Percentiles rank a stretch among this genome's conserved stretches.
Evolutionary conservation across 345 rosid species (phyloP).

Genomic region (Corchorus capsularis): DNA sequence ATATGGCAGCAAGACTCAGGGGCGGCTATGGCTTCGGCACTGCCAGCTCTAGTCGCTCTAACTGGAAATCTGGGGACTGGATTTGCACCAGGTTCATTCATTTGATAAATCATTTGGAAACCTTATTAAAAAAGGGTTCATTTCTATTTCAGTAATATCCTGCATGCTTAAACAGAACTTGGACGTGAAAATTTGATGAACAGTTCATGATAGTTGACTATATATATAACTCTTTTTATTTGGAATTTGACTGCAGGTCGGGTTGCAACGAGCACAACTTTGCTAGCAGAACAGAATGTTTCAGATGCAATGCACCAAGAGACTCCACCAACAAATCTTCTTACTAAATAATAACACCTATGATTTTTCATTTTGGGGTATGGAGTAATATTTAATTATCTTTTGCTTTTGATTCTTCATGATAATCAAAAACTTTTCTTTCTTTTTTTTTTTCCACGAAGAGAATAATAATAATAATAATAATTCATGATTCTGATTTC

Average conservation of each 20-base stretch:
- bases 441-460: too few relatives aligned
- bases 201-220: neutral
- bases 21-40: constrained; percentile 38
- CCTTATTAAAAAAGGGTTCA: neutral
- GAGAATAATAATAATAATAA: neutral
- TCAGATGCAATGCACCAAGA: constrained; percentile 88
- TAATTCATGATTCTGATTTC: constrained; percentile 6
- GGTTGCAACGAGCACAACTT: constrained; percentile 94
- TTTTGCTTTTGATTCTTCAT: neutral
- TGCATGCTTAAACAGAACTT: constrained; percentile 1
- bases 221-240: neutral
- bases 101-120: too few relatives aligned
- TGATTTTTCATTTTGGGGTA: constrained; percentile 22
- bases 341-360: constrained; percentile 23
- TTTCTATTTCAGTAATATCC: neutral
- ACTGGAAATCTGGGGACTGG: constrained; percentile 92
- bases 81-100: constrained; percentile 57
- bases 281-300: constrained; percentile 90
- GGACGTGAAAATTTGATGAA: neutral
- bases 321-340: constrained; percentile 45
- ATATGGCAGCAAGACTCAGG: constrained; percentile 40
- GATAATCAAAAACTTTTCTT: too few relatives aligned
- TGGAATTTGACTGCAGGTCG: constrained; percentile 40
- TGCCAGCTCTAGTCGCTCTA: constrained; percentile 50
- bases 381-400: neutral